Base-by-base conservation (phyloP, 805 yeast genomes). In the Kodamaea jinghongensis region DNA sequence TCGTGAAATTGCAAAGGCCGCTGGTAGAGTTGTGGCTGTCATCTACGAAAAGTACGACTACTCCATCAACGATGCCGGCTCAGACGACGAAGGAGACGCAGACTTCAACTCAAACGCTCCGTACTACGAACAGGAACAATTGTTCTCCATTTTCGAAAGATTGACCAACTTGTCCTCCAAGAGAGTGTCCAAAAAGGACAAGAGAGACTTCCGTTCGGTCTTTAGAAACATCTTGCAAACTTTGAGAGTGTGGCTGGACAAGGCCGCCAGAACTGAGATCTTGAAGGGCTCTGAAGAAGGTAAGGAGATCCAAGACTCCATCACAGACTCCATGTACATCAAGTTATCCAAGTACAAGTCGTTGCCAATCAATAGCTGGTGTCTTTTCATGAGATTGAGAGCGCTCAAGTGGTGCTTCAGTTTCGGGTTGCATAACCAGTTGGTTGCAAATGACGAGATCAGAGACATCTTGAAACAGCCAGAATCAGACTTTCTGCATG, bases 101-200 rank as follows among this genome's bases (percentile, higher is more conserved):
- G 76, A 72, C 12, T 73, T 59, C 44, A 67, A 70, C 44, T 65
- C 65, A 12, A 65, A 70, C 44, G 58, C 70, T 1, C 85, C 85
- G 2, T 78, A 75, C 54, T 63, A 67, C 39, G 82, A 79, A 45
- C 72, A 70, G 23, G 79, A 71, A 35, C 73, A 72, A 17, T 50
- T 80, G 7, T 55, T 64, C 22, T 51, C 58, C 14, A 63, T 64
- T 3, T 55, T 77, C 22, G 63, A 65, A 17, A 60, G 68, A 26
- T 61, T 81, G 31, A 61, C 76, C 1, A 72, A 69, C 31, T 71
- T 75, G 15, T 75, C 84, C 0, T 65, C 81, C 4, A 79, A 80
- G 42, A 76, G 70, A 38, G 54, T 79, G 3, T 74, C 82, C 17
- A 83, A 83, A 48, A 78, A 76, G 51, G 86, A 80, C 45, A 81